Evolutionary conservation across 2,329 filamentous ascomycete species (phyloP), one percentile per base, ranked within the genome.

Genomic region (Xylariaceae sp.): DNA sequence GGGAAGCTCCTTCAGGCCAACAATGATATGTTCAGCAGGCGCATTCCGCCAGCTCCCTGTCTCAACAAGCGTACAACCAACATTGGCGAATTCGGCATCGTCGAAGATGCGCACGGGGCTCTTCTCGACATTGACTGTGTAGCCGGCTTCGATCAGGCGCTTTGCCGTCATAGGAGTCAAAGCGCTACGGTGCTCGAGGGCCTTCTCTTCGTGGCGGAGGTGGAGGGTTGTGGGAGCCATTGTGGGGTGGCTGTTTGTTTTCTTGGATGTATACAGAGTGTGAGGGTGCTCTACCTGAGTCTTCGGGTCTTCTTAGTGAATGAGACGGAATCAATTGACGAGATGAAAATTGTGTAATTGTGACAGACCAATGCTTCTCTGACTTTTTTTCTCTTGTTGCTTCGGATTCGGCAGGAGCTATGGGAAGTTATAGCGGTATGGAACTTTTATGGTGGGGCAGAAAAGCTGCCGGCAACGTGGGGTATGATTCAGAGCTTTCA

Each of bases 1-100:
- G 20, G 82, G 82, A 10, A 91, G 75, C 69, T 90, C 86, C 76
- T 91, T 91, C 48, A 91, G 74, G 33, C 86, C 86, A 47, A 90
- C 68, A 49, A 91, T 82, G 58, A 89, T 80, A 61, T 86, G 75
- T 51, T 86, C 82, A 54, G 72, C 68, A 32, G 85, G 82, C 1
- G 80, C 85, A 47, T 85, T 72, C 43, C 74, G 72, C 86, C 86
- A 91, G 40, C 75, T 79, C 34, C 83, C 80, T 53, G 80, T 76
- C 12, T 78, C 74, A 12, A 89, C 80, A 19, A 90, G 72, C 12
- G 71, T 77, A 36, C 82, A 83, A 39, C 85, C 85, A 23, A 76
- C 74, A 47, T 75, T 70, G 65, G 77, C 73, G 56, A 82, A 85
- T 60, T 86, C 82, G 34, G 62, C 66, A 55, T 82, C 78, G 23